Evolutionary conservation across 1,139 yeast genomes (phyloP), one percentile per base, ranked within the genome.

Genomic region (Scheffersomyces cryptocercus): DNA sequence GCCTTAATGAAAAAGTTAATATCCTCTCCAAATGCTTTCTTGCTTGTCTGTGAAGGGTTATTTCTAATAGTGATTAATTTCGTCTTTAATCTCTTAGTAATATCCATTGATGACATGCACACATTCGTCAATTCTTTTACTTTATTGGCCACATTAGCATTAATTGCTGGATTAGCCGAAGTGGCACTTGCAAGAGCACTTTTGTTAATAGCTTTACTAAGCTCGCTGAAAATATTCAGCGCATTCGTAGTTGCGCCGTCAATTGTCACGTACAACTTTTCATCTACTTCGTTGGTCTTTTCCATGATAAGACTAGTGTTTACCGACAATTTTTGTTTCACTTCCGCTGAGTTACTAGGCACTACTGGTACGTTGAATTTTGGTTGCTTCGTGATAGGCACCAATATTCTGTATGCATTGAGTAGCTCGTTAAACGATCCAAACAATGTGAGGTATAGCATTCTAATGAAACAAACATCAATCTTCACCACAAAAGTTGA

Each of bases 1-100:
- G 95, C 85, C 57, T 89, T 90, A 53, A 91, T 71, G 55, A 91
- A 89, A 42, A 82, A 70, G 62, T 88, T 90, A 33, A 90, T 85
- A 55, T 88, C 95, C 53, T 91, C 98, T 83, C 95, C 91, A 47
- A 93, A 84, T 52, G 75, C 73, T 47, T 79, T 74, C 49, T 86
- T 82, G 30, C 86, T 85, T 2, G 73, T 70, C n/a, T 61, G 65
- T n/a, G 79, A 74, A 0, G 81, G 73, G 36, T 73, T 74, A 29
- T 75, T 73, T 29, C 77, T 65, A 37, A 82, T 79, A 2, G 78
- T 70, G 6, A 73, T 70, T 44, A 91, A 67, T 46, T 84, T 79
- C 5, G 73, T 70, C 51, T 80, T 81, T 40, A 90, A 75, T 43
- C 84, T 67, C 47, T 85, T 83, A 8, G 96, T 87, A 28, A 86